These are phyloP conservation scores for Raphanus hybrid DNA, from an alignment of 441 rosid species.

Conservation along the genomic window DNA sequence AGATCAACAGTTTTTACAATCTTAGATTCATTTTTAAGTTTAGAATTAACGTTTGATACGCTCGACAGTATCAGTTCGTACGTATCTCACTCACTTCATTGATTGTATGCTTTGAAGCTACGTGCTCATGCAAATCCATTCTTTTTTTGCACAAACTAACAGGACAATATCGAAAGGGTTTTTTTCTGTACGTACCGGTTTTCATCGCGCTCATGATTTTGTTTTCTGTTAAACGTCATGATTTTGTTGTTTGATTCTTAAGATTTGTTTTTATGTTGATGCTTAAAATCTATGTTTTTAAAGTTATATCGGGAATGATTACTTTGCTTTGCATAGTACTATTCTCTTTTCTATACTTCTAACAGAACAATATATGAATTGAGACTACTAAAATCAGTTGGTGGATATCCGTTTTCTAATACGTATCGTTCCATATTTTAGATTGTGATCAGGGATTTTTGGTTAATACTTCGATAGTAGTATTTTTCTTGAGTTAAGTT, in stretches of 20 bases:
- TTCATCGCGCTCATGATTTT: not conserved
- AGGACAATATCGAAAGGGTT: conserved; percentile 3
- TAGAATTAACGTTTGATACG: not conserved
- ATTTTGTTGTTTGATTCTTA: conserved; percentile 5
- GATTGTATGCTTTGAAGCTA: conserved; percentile 4
- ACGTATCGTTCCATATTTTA: not conserved
- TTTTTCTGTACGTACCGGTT: not conserved
- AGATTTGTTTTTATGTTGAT: not conserved
- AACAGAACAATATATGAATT: conserved; percentile 7
- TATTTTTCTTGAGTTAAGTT: not conserved
- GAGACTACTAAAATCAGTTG: conserved; percentile 4
- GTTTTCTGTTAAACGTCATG: conserved; percentile 19
- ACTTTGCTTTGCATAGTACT: not conserved
- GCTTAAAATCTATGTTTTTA: not conserved
- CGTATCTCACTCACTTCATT: conserved; percentile 1
- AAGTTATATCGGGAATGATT: not conserved
- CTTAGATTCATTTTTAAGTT: not conserved
- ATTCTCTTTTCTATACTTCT: not conserved
- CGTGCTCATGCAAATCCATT: not conserved
- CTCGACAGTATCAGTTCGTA: conserved; percentile 17
- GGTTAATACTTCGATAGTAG: not conserved
- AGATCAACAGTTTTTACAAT: conserved; percentile 3
- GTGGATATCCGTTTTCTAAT: not conserved
- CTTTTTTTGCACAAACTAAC: not conserved
- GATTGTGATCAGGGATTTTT: not conserved